A percentile compares a stretch with the other conserved stretches of the same genome.
phyloP scores from a whole-genome alignment of 1,284 basidiomycete species.

The Irpex sp. region DNA sequence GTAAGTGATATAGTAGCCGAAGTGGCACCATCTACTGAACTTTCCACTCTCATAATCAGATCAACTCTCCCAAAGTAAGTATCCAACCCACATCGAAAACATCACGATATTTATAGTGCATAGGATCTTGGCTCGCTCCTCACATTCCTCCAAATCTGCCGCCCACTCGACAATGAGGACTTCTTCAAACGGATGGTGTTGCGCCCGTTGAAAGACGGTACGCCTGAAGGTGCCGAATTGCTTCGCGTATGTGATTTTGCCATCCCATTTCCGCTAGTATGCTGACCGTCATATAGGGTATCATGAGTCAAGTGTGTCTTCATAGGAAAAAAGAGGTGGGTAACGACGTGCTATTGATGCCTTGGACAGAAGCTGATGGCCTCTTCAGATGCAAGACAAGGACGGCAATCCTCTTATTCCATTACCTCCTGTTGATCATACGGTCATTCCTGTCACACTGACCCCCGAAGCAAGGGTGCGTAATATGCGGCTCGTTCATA shows the following conservation, averaged over 20 bases:
- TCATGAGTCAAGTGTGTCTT: slow-evolving; percentile 84
- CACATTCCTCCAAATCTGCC: slow-evolving; percentile 77
- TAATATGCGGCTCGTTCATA: background rate
- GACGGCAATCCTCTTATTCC: slow-evolving; percentile 46
- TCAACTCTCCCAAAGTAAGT: slow-evolving; percentile 80
- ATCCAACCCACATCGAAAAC: too few species aligned
- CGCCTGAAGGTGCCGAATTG: slow-evolving; percentile 62
- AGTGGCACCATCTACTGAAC: background rate
- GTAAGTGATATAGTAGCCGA: slow-evolving; percentile 38
- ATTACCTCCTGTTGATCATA: slow-evolving; percentile 60
- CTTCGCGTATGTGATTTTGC: slow-evolving; percentile 49
- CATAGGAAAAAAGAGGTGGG: slow-evolving; percentile 82
- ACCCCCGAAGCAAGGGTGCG: slow-evolving; percentile 63
- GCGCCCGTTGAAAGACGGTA: slow-evolving; percentile 67
- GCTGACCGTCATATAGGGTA: slow-evolving; percentile 41
- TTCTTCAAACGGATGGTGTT: slow-evolving; percentile 76
- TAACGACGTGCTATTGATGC: background rate
- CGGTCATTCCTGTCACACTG: slow-evolving; percentile 67
- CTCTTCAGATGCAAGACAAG: slow-evolving; percentile 71
- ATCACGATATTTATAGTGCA: background rate
- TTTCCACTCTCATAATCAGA: slow-evolving; percentile 36
- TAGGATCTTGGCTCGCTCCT: slow-evolving; percentile 85
- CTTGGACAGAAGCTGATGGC: too few species aligned
- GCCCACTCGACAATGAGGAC: slow-evolving; percentile 76
- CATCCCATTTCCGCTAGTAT: background rate